Conservation (phyloP, 768 basidiomycete genomes). For the Leccinum obscurum region DNA sequence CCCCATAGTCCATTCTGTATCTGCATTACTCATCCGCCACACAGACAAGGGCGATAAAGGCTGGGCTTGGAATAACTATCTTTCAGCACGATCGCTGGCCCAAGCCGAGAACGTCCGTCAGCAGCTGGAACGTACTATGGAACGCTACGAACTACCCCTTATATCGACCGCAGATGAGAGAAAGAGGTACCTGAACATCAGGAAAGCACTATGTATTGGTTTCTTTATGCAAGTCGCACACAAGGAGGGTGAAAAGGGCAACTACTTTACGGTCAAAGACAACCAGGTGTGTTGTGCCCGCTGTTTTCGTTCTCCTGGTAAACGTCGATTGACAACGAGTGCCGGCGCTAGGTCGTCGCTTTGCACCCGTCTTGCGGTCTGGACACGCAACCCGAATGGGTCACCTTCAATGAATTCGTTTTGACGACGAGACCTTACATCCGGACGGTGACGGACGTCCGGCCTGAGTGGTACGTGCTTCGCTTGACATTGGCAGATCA, state of each 20-base stretch:
- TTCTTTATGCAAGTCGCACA: conserved; percentile 99
- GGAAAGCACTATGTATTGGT: conserved; percentile 83
- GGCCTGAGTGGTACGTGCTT: conserved; percentile 74
- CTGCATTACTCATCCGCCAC: neutral
- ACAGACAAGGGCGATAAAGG: conserved; percentile 74
- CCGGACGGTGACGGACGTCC: conserved; percentile 85
- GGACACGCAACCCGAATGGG: conserved; percentile 89
- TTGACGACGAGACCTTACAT: conserved; percentile 88
- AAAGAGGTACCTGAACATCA: conserved; percentile 72
- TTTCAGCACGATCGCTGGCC: conserved; percentile 76
- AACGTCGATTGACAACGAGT: neutral
- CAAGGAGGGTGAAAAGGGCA: conserved; percentile 87
- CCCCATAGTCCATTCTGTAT: neutral
- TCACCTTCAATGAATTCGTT: conserved; percentile 92
- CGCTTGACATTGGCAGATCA: neutral
- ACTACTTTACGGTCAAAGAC: conserved; percentile 92
- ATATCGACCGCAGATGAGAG: conserved; percentile 66
- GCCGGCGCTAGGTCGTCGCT: conserved; percentile 14
- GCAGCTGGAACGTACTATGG: conserved; percentile 90
- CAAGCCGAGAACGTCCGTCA: conserved; percentile 94
- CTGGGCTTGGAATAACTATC: conserved; percentile 91
- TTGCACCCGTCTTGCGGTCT: conserved; percentile 85
- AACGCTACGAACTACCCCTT: conserved; percentile 80
- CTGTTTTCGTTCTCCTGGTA: neutral
- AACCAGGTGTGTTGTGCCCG: conserved; percentile 65